phyloP scores from a whole-genome alignment of 2,329 filamentous ascomycete species.

The Diaporthe vaccinii region DNA sequence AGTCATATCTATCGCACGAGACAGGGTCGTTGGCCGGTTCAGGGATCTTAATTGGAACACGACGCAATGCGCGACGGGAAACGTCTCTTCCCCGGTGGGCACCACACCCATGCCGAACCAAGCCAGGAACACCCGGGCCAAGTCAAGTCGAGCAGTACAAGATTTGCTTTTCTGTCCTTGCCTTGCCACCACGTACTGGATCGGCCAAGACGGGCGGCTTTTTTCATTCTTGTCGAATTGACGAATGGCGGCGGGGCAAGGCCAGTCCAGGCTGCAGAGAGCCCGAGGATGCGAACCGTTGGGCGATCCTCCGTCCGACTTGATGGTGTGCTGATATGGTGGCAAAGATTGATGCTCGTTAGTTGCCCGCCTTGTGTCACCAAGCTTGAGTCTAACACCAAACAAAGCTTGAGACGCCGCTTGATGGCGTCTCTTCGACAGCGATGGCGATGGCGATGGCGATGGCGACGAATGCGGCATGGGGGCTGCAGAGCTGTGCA shows the following conservation, averaged over 20 bases:
- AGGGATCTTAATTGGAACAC: constrained; percentile 40
- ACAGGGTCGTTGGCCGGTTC: constrained; percentile 35
- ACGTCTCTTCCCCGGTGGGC: constrained; percentile 30
- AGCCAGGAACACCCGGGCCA: constrained; percentile 9
- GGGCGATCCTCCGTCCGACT: background rate
- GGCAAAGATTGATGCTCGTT: background rate
- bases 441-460: constrained; percentile 10
- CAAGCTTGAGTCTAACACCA: background rate
- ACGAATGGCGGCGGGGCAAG: constrained; percentile 19
- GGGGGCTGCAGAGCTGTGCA: constrained; percentile 5
- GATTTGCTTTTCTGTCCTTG: constrained; percentile 22
- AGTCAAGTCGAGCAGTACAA: background rate
- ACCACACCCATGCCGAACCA: constrained; percentile 27
- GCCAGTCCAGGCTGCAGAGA: constrained; percentile 32
- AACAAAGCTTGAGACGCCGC: background rate
- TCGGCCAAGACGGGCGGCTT: background rate
- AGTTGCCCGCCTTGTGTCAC: constrained; percentile 3
- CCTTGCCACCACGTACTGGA: background rate
- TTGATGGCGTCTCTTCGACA: background rate
- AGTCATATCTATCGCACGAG: constrained; percentile 41
- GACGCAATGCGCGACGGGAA: constrained; percentile 33
- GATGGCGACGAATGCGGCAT: background rate
- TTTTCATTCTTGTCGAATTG: constrained; percentile 15
- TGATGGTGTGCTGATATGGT: background rate
- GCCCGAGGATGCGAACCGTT: constrained; percentile 11